Evolutionary conservation across 2,329 filamentous ascomycete species (phyloP).

Genomic region (Fusarium tjaetaba): DNA sequence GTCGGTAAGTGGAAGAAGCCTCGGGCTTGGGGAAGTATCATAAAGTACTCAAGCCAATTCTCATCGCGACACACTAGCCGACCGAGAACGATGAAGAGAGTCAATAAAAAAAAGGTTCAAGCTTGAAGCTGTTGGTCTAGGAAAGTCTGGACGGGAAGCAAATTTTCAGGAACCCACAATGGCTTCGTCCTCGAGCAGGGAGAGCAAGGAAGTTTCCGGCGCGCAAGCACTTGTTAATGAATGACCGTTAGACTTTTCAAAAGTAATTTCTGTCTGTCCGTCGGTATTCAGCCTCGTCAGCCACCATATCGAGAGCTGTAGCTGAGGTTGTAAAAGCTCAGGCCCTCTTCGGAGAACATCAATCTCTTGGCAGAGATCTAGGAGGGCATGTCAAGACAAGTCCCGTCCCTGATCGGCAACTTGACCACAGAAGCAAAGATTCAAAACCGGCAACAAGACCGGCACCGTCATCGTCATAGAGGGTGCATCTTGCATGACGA

Average conservation of each 20-base stretch:
- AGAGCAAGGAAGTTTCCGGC: conserved; percentile 6
- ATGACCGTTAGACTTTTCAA: conserved; percentile 7
- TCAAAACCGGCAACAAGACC: background rate
- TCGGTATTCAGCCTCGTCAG: conserved; percentile 6
- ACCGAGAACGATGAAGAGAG: background rate
- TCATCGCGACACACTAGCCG: conserved; percentile 20
- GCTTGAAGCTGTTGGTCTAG: conserved; percentile 16
- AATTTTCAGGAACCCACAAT: conserved; percentile 34
- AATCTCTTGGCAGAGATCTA: conserved; percentile 39
- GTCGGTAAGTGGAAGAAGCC: conserved; percentile 2
- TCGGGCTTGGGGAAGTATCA: conserved; percentile 2
- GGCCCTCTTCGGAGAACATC: conserved; percentile 35
- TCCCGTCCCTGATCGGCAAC: conserved; percentile 40
- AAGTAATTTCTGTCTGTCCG: background rate
- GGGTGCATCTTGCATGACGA: conserved; percentile 18
- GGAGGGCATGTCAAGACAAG: conserved; percentile 24
- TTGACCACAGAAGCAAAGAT: background rate
- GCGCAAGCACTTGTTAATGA: background rate
- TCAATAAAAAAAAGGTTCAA: background rate
- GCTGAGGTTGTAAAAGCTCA: conserved; percentile 12
- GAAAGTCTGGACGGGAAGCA: conserved; percentile 31
- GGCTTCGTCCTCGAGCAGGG: conserved; percentile 3
- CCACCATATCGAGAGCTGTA: background rate
- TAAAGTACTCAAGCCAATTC: conserved; percentile 12
- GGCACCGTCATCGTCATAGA: conserved; percentile 17